Conservation (phyloP, 805 yeast species). For the Lipomyces mesembrius region DNA sequence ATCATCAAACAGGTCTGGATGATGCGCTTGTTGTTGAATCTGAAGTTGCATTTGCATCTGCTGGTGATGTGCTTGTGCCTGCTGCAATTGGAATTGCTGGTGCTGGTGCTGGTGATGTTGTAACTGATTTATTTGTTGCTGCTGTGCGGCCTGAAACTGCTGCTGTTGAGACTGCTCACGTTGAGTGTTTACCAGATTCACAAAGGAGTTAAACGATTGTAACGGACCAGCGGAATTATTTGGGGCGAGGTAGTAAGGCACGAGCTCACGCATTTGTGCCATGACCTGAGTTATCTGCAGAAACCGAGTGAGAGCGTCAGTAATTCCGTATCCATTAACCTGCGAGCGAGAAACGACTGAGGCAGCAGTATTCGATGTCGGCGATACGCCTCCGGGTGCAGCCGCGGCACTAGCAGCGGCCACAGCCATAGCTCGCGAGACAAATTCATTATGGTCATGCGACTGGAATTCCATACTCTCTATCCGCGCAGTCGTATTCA, state of each 20-base stretch:
- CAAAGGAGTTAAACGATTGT: slow-evolving; percentile 42
- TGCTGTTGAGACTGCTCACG: slow-evolving; percentile 38
- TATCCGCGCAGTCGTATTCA: slow-evolving; percentile 65
- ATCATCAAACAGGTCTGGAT: slow-evolving; percentile 4
- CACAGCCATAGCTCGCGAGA: slow-evolving; percentile 28
- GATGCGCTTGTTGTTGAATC: slow-evolving; percentile 25
- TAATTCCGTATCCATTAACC: slow-evolving; percentile 64
- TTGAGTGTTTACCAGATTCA: slow-evolving; percentile 43
- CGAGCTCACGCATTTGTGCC: slow-evolving; percentile 69
- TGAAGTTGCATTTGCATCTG: slow-evolving; percentile 27
- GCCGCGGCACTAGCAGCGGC: slow-evolving; percentile 11
- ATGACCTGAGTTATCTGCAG: slow-evolving; percentile 79
- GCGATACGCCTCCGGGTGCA: slow-evolving; percentile 9
- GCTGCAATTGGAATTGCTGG: slow-evolving; percentile 30
- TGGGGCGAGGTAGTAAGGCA: slow-evolving; percentile 55
- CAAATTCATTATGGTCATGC: slow-evolving; percentile 53
- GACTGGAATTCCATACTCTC: slow-evolving; percentile 73
- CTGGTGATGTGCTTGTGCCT: slow-evolving; percentile 32
- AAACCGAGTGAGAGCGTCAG: slow-evolving; percentile 67
- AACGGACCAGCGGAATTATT: slow-evolving; percentile 39
- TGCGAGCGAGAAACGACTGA: slow-evolving; percentile 19
- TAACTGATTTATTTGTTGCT: slow-evolving; percentile 25
- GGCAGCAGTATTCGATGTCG: slow-evolving; percentile 12
- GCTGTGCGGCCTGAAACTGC: slow-evolving; percentile 31
- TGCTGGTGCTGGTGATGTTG: slow-evolving; percentile 37